phyloP scores from a whole-genome alignment of 1,139 yeast species.

The Schwanniomyces etchellsii region DNA sequence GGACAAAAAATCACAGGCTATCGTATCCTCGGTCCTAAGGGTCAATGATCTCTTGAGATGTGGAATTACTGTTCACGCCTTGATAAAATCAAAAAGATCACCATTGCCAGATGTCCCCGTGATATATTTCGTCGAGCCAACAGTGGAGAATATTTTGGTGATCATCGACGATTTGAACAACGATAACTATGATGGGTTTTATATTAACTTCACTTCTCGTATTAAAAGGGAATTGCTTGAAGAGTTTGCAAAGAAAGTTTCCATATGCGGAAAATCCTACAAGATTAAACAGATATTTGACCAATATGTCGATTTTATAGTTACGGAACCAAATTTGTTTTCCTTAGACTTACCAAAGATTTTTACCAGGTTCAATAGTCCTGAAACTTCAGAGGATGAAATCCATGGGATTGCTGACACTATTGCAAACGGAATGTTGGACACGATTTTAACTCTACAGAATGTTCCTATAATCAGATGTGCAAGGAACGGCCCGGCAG shows the following conservation, averaged over 20 bases:
- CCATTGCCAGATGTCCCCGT: slow-evolving; percentile 92
- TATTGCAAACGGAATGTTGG: slow-evolving; percentile 76
- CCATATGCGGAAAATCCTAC: slow-evolving; percentile 60
- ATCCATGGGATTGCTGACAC: slow-evolving; percentile 64
- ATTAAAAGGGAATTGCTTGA: slow-evolving; percentile 76
- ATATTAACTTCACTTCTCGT: slow-evolving; percentile 81
- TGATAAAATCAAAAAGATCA: slow-evolving; percentile 63
- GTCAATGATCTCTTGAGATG: slow-evolving; percentile 85
- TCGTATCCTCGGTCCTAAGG: slow-evolving; percentile 81
- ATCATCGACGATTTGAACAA: slow-evolving; percentile 68
- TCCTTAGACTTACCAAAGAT: slow-evolving; percentile 65
- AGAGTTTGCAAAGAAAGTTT: slow-evolving; percentile 80
- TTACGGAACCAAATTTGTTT: slow-evolving; percentile 87
- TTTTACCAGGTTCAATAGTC: slow-evolving; percentile 65
- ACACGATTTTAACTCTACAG: slow-evolving; percentile 71
- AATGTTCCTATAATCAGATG: slow-evolving; percentile 86
- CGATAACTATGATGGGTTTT: slow-evolving; percentile 73
- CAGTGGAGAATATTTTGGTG: slow-evolving; percentile 60
- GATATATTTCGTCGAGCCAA: slow-evolving; percentile 86
- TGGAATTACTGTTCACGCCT: slow-evolving; percentile 86
- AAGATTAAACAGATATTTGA: slow-evolving; percentile 85
- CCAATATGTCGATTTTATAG: slow-evolving; percentile 86
- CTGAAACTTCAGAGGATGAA: slow-evolving; percentile 65
- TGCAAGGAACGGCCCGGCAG: slow-evolving; percentile 93
- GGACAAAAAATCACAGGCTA: slow-evolving; percentile 75